Percentiles rank a stretch among this genome's conserved stretches.
Conservation (phyloP, 176 grass and related monocot genomes). For the Carex littledalei region DNA sequence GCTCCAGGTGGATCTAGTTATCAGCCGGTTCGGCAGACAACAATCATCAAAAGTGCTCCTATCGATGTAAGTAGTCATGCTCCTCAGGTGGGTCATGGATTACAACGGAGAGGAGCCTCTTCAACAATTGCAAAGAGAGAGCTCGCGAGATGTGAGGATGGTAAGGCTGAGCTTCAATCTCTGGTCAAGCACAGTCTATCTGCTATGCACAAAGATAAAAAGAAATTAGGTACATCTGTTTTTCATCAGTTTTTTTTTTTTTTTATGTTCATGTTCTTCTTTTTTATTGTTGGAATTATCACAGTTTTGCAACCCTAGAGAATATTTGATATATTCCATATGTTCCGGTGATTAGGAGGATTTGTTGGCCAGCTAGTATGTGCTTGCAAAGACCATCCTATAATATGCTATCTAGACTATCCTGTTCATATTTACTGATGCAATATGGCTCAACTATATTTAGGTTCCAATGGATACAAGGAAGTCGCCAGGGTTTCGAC, state of each 20-base stretch:
- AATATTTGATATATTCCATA: no score
- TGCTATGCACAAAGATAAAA: not conserved
- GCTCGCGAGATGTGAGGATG: not conserved
- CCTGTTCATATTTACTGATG: no score
- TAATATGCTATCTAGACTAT: no score
- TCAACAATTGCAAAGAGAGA: not conserved
- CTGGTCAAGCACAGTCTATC: not conserved
- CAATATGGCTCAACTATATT: slow-evolving; percentile 3
- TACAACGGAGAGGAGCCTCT: not conserved
- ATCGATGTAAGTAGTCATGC: not conserved
- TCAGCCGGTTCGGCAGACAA: not conserved
- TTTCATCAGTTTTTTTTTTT: not conserved
- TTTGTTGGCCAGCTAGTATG: no score
- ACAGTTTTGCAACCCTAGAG: no score
- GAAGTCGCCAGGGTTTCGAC: slow-evolving; percentile 61
- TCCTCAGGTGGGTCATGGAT: not conserved
- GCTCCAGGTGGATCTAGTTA: slow-evolving; percentile 33
- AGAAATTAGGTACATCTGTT: not conserved
- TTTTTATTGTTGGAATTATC: no score
- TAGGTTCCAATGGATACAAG: slow-evolving; percentile 53
- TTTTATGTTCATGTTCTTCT: no score
- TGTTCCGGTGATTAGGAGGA: no score
- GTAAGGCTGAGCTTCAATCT: not conserved
- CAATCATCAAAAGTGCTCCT: not conserved
- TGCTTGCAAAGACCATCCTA: no score